Evolutionary conservation across 768 basidiomycete species (phyloP).

Genomic region (Roridomyces roridus): DNA sequence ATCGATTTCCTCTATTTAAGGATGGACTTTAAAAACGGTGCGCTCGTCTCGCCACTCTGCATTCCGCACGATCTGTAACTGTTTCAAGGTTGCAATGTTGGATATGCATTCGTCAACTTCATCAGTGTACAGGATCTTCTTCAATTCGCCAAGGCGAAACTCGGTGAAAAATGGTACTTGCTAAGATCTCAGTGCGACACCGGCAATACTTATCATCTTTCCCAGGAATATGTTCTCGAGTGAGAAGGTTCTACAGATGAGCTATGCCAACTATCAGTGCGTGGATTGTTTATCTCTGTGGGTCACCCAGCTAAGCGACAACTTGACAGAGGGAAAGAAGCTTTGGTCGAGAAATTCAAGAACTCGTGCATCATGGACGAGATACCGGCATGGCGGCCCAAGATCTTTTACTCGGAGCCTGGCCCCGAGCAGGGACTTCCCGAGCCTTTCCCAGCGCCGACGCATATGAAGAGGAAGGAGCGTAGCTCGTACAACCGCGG

Average conservation of each 20-base stretch:
- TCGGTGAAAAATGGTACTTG: constrained; percentile 82
- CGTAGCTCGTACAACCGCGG: constrained; percentile 82
- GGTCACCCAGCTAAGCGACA: too few relatives aligned
- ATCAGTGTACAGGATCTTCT: constrained; percentile 80
- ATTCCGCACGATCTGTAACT: constrained; percentile 10
- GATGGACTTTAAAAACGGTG: constrained; percentile 87
- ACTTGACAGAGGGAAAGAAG: constrained; percentile 81
- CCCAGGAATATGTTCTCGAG: constrained; percentile 90
- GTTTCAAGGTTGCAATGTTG: constrained; percentile 74
- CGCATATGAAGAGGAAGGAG: constrained; percentile 81
- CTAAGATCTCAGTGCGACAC: background rate
- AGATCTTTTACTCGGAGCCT: constrained; percentile 78
- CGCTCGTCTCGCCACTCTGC: constrained; percentile 32
- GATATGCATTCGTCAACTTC: constrained; percentile 91
- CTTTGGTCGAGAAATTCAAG: constrained; percentile 90
- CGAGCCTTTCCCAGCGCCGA: constrained; percentile 84
- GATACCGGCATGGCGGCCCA: constrained; percentile 80
- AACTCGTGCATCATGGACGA: constrained; percentile 92
- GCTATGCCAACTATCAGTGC: constrained; percentile 91
- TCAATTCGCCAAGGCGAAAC: constrained; percentile 70
- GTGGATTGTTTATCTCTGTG: constrained; percentile 34
- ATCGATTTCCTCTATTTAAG: constrained; percentile 90
- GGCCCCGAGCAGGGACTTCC: constrained; percentile 77
- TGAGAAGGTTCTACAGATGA: constrained; percentile 90
- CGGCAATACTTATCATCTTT: constrained; percentile 11